Evolutionary conservation across 2,329 filamentous ascomycete genomes (phyloP), one percentile per base, ranked within the genome.

Genomic region (Colletotrichum cuscutae): DNA sequence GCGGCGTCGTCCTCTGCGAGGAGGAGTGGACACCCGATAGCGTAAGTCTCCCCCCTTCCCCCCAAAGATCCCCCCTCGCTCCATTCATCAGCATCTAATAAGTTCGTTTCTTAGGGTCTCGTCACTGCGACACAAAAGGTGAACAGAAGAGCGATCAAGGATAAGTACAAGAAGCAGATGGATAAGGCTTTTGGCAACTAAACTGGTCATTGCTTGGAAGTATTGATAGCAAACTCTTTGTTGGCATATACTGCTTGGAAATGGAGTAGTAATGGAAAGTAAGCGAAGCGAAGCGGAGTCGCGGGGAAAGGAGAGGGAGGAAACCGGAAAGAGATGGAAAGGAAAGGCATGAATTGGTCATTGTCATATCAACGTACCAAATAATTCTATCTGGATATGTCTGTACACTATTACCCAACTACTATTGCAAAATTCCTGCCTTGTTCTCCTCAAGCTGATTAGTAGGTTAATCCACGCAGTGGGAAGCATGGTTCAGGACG

Each of bases 1-100:
- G 91, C 35, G 94, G 92, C 63, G 91, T 96, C 24, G 93, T 96
- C 30, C 82, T 97, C 69, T 91, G 92, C 0, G 93, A 96, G 76
- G 94, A 96, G 80, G 95, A 97, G 82, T 97, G 95, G 95, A 96
- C 93, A 68, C 93, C 95, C 65, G 89, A 91, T 72, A 97, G 92
- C 80, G 94, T 96, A 86, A 91, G 93, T 89, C 5, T 11, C 11
- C 12, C 24, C 6, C 32, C n/a, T 5, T 2, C 13, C 1, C 37
- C 37, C 37, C 5, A 7, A 19, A 35, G 11, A 35, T 12, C 11
- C 32, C 32, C 32, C 37, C 5, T 42, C 1, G 35, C 52, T 54
- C 5, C 28, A 28, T 13, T n/a, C 8, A 12, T 15, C 26, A 28
- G 19, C 19, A 19, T 13, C 8, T 9, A 26, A 65, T 60, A 77